A percentile compares a stretch with the other conserved stretches of the same genome.
phyloP scores from a whole-genome alignment of 495 filamentous ascomycete genomes.

The Tuber brumale region DNA sequence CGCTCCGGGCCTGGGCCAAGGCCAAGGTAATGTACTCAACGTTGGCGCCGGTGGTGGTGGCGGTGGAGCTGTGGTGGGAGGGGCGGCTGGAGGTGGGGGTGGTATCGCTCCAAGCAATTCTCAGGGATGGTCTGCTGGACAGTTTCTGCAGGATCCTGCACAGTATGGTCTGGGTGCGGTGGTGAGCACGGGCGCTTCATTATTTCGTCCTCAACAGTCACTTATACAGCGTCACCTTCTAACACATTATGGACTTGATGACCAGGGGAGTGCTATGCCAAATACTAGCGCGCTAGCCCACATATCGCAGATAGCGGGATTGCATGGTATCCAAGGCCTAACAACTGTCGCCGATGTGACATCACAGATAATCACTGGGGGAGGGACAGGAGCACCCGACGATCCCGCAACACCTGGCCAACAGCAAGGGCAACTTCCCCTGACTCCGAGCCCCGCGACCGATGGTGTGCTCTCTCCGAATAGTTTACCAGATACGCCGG shows the following conservation, averaged over 20 bases:
- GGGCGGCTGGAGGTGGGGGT: constrained; percentile 11
- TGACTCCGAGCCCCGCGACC: neutral
- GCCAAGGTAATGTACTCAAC: constrained; percentile 7
- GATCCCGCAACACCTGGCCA: neutral
- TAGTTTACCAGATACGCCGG: neutral
- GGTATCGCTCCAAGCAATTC: constrained; percentile 4
- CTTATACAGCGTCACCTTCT: neutral
- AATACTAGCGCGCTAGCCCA: constrained; percentile 3
- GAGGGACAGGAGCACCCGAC: neutral
- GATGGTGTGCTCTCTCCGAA: neutral
- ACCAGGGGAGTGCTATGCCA: constrained; percentile 1
- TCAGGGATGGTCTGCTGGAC: constrained; percentile 36
- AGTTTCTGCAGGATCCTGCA: constrained; percentile 35
- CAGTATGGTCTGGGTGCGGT: constrained; percentile 36
- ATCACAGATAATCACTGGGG: neutral
- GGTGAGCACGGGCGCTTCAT: constrained; percentile 28
- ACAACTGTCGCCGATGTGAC: neutral
- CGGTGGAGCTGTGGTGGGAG: constrained; percentile 13
- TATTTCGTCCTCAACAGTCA: constrained; percentile 1
- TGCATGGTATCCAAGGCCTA: neutral
- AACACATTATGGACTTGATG: neutral
- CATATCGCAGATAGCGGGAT: neutral
- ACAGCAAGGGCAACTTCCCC: neutral
- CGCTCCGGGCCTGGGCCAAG: constrained; percentile 14
- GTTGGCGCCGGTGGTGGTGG: constrained; percentile 3